Evolutionary conservation across 2,329 filamentous ascomycete genomes (phyloP), one percentile per base, ranked within the genome.

Genomic region (Domatiomyces globalis): DNA sequence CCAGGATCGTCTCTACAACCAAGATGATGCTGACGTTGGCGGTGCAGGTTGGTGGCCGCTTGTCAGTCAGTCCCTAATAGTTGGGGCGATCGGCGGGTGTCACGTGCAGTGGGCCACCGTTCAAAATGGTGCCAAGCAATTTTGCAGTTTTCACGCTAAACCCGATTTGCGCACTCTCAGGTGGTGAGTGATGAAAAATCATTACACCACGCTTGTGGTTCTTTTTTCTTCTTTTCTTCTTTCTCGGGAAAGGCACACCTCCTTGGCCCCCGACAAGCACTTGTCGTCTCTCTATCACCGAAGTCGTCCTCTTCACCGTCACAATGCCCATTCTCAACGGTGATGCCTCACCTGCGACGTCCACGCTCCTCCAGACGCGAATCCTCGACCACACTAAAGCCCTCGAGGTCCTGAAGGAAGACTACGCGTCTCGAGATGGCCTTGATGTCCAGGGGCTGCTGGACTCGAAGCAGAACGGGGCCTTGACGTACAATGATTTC

Each of bases 401-500:
- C 58, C 72, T 89, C 58, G 83, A 94, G 65, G 72, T 89, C 60
- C 78, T 96, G 78, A 85, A 68, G 71, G 70, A 54, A 80, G 22
- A 90, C 65, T 95, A 95, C 70, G 67, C 82, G 60, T 76, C 77
- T 67, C 77, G 74, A 62, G 92, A 98, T 80, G 92, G 92, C 54
- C 83, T 98, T 63, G 81, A 87, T 67, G 80, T 94, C 64, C 76
- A 87, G 65, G 83, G 87, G 58, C 78, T 98, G 62, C 81, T 96
- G 68, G 85, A 98, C 74, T 89, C 90, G 60, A 84, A 85, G 73
- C 84, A 83, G 71, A 86, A 89, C 65, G 92, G 92, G 56, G 92
- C 92, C 64, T 77, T 98, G 65, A 96, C 90, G 54, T 98, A 95
- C 79, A 98, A 98, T 71, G 92, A 98, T 72, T 98, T 98, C 75